Conservation (phyloP, 306 rosid genomes). For the Quercus alba region DNA sequence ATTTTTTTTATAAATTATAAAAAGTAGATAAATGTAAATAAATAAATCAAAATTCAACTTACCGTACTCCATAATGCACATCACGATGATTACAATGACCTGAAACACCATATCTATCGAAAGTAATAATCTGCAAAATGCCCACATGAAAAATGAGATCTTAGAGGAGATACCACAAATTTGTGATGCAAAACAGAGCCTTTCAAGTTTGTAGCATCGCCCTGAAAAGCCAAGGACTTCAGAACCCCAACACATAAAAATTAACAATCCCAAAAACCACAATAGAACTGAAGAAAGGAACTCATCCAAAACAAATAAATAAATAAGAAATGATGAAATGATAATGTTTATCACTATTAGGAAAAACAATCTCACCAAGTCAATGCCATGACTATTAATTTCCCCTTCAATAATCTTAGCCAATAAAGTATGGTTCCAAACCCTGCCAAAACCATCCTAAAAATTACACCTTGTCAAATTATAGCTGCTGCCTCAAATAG, state of each 20-base stretch:
- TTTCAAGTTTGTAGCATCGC: constrained; percentile 17
- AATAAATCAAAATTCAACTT: constrained; percentile 24
- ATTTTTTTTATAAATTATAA: no score
- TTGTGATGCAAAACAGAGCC: background rate
- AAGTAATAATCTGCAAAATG: constrained; percentile 70
- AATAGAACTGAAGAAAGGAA: background rate
- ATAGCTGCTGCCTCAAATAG: constrained; percentile 10
- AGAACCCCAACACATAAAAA: background rate
- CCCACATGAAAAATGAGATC: constrained; percentile 7
- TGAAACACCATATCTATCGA: constrained; percentile 76
- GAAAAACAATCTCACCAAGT: constrained; percentile 50
- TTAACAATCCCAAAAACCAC: background rate
- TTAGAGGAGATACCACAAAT: background rate
- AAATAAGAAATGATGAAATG: background rate
- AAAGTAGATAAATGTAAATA: background rate
- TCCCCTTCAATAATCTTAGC: constrained; percentile 57
- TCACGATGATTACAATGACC: constrained; percentile 94
- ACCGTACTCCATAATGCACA: constrained; percentile 73
- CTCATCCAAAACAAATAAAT: background rate
- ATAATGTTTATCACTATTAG: background rate
- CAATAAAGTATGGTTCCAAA: constrained; percentile 65
- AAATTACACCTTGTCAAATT: constrained; percentile 22
- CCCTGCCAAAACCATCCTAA: constrained; percentile 89
- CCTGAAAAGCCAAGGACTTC: background rate
- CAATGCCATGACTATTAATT: constrained; percentile 41